Evolutionary conservation across 768 basidiomycete genomes (phyloP), one percentile per base, ranked within the genome.

Genomic region (Podaxis sp.): DNA sequence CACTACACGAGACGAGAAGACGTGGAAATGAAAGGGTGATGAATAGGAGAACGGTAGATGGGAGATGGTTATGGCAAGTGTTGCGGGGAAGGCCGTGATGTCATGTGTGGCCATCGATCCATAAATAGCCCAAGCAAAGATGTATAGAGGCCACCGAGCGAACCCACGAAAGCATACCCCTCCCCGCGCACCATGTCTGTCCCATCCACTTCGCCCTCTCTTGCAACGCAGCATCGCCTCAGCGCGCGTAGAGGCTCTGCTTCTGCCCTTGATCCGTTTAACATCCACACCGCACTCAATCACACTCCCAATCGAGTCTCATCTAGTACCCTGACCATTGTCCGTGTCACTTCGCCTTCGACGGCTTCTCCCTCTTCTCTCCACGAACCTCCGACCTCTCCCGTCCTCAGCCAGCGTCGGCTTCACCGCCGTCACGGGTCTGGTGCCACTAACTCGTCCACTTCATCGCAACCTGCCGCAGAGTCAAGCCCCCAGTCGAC

Each of bases 271-370:
- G 92, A 93, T 71, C 90, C 92, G 0, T 87, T 79, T 67, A 89
- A 82, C 48, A 72, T 77, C 7, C 84, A 90, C 68, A 73, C 82
- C 19, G 70, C 76, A 11, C 67, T 86, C 44, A 87, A 86, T 67
- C 70, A 80, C 61, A 81, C 84, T 70, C 82, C 82, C 2, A 76
- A 77, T 61, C 78, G 87, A 64, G 79, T 83, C 2, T 82, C 86
- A 0, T 86, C 84, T 26, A 87, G 84, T 73, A 85, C 78, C 3
- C 79, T 93, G 44, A 92, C 90, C 56, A 93, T 93, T 74, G 87
- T 92, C 26, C 87, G 88, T 59, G 86, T 92, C 57, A 74, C 70
- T 65, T 68, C 64, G 33, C 71, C 68, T 40, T 70, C 69, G 24
- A 70, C 69, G 22, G 68, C 72, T 53, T 70, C 72, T 65, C 70